A percentile compares a stretch with the other conserved stretches of the same genome.
phyloP scores from a whole-genome alignment of 2,329 filamentous ascomycete species.

The Pestalotiopsis sp. region DNA sequence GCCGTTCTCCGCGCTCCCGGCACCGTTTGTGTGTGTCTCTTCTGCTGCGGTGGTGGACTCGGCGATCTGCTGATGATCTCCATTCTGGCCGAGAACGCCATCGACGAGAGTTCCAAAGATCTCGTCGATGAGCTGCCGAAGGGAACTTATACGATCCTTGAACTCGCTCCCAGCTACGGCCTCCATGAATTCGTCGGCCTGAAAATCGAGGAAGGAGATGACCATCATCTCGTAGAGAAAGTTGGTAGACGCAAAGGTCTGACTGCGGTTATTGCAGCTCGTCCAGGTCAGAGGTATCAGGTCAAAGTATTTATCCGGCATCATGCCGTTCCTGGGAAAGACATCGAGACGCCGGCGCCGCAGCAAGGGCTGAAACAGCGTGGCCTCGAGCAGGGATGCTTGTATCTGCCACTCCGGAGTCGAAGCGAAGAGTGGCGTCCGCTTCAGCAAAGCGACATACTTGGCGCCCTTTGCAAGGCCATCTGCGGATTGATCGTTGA shows the following conservation, averaged over 20 bases:
- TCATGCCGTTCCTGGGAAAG: slow-evolving; percentile 23
- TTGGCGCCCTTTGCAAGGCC: no score
- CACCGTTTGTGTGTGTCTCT: no score
- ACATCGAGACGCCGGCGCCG: slow-evolving; percentile 16
- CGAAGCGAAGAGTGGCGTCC: no score
- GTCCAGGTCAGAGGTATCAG: slow-evolving; percentile 22
- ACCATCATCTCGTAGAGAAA: slow-evolving; percentile 23
- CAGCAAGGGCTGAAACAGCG: no score
- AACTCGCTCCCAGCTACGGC: slow-evolving; percentile 16
- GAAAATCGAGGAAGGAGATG: slow-evolving; percentile 24
- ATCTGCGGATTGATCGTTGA: no score
- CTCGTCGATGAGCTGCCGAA: background rate
- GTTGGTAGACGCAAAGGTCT: slow-evolving; percentile 21
- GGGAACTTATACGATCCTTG: background rate
- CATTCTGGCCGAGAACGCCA: no score
- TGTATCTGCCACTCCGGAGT: no score
- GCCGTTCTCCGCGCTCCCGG: background rate
- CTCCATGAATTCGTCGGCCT: slow-evolving; percentile 26
- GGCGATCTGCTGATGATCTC: no score
- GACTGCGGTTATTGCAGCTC: slow-evolving; percentile 19
- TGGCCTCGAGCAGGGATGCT: no score
- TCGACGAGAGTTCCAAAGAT: background rate
- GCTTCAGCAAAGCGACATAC: no score
- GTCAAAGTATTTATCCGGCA: slow-evolving; percentile 25
- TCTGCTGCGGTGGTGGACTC: no score